Conservation (phyloP, 441 rosid species). For the Syzygium syzygioides region DNA sequence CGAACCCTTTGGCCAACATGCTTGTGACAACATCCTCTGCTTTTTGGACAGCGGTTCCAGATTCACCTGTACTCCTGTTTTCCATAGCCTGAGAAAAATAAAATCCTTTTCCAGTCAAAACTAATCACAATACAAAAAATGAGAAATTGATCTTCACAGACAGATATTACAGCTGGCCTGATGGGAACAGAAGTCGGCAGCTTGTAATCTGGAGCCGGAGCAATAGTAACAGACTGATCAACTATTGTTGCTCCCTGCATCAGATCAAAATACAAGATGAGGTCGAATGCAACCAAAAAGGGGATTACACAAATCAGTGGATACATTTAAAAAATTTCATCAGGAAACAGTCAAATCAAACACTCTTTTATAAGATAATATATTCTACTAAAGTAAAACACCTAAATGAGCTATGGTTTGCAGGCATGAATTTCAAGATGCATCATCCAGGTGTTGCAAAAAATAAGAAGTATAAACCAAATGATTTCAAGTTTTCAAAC, state of each 20-base stretch:
- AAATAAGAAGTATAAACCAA: not conserved
- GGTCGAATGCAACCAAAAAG: not conserved
- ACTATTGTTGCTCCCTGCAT: conserved; percentile 57
- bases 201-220: conserved; percentile 39
- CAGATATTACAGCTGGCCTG: conserved; percentile 11
- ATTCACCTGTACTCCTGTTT: not conserved
- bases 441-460: not conserved
- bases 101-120: not conserved
- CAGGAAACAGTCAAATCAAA: not conserved
- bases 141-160: not conserved
- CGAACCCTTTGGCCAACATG: conserved; percentile 20
- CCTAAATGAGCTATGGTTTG: not conserved
- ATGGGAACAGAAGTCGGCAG: conserved; percentile 23
- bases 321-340: not conserved
- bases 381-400: not conserved
- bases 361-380: not conserved
- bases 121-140: not conserved
- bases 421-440: not conserved
- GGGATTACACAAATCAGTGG: not conserved
- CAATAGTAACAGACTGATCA: conserved; percentile 42
- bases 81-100: conserved; percentile 2
- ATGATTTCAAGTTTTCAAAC: not conserved
- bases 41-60: conserved; percentile 6
- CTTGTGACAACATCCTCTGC: conserved; percentile 21
- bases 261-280: not conserved